Evolutionary conservation across 768 basidiomycete genomes (phyloP), one percentile per base, ranked within the genome.

Genomic region (Tulasnella sp.): DNA sequence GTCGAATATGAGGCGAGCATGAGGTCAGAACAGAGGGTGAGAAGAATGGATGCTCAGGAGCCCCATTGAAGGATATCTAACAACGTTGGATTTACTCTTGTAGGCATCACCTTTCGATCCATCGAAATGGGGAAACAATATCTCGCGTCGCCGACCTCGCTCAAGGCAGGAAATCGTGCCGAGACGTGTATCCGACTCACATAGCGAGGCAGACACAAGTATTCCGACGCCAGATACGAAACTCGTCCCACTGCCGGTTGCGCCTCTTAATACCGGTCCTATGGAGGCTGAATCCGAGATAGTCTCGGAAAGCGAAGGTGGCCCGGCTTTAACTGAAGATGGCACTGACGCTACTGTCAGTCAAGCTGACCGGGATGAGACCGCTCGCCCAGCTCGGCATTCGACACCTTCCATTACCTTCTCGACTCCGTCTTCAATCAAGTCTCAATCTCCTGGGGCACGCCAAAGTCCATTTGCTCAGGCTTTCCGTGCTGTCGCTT

Each of bases 21-120:
- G n/a, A 73, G 46, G 71, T 73, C 71, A 42, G 71, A 67, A 35
- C 61, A 26, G 29, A 67, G 32, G 61, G 61, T 67, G 61, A 74
- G 51, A 42, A 74, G 32, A n/a, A 37, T 26, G 5, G 48, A 69
- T 35, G 74, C 35, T 67, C n/a, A 46, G 29, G 15, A 35, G 3
- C 16, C 16, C n/a, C 35, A 18, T 39, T 40, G 39, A 61, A 76
- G 6, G 39, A 32, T 32, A n/a, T 32, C 32, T 75, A 55, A 61
- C 35, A 13, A 20, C 18, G 13, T 61, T 18, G 42, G 15, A 13
- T 5, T 73, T 0, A 18, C 6, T 35, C 29, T 16, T 67, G 57
- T 40, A 76, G 75, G 48, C 48, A 20, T 76, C 75, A 35, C 75
- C 75, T 7, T 76, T 76, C 39, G 75, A 76, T n/a, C 75, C 75